Base-by-base conservation (phyloP, 108 stramenopile species). In the Cyclostephanos tholiformis region DNA sequence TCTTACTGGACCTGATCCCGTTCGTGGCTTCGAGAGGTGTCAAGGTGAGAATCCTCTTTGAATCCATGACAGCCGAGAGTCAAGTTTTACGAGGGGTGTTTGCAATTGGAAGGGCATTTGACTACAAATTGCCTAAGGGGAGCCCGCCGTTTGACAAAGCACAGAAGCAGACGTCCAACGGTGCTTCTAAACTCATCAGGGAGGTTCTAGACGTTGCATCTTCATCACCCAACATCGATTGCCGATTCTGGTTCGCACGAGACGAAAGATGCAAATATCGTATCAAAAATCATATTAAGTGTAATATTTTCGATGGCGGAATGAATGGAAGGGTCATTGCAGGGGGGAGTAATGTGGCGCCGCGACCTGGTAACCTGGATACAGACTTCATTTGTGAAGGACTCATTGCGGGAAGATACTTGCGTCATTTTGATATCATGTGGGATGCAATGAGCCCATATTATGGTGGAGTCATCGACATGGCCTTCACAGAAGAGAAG, bases 221-320 rank as follows among this genome's bases (percentile, higher is more conserved):
- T 13, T 38, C 39, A 32, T 46, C 67, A 43, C 27, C 43, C 14
- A 66, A 68, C 30, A 56, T 74, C 20, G 61, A 79, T 46, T 44
- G 67, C 13, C 23, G 66, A 26, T 79, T 53, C 36, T 75, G 79
- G 79, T 80, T 65, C 60, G 79, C 79, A n/a, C 22, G 74, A 29
- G 79, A 80, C 22, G 41, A 41, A 20, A 49, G 27, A 30, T 29
- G 27, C 26, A 58, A 58, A 14, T 80, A 80, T 46, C 79, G 79
- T 14, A 52, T 80, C 38, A 80, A 80, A 32, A 80, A 75, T 68
- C 79, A 80, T 62, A 46, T 39, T 10, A 80, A 80, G 23, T 72
- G 74, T 39, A 27, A 67, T 39, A 44, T 75, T 14, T 72, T 80
- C 39, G 79, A 80, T 46, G 67, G 69, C 16, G 23, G 19, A 6